Evolutionary conservation across 768 basidiomycete genomes (phyloP).

Genomic region (Crepidotus variabilis): DNA sequence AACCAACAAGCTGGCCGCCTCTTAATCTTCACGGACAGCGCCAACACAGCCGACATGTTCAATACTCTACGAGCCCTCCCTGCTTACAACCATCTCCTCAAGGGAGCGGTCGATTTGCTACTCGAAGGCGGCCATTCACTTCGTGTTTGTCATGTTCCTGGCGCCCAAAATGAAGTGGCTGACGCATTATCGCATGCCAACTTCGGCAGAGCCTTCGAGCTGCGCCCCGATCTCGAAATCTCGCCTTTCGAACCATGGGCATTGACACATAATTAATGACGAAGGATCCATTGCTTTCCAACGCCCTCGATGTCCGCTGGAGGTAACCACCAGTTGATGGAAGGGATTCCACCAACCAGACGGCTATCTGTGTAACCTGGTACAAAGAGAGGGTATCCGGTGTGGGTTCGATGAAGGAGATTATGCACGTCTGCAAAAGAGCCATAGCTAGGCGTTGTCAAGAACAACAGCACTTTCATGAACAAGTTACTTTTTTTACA

Average conservation of each 20-base stretch:
- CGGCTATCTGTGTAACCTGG: slow-evolving; percentile 1
- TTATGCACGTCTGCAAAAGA: slow-evolving; percentile 1
- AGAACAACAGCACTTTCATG: slow-evolving; percentile 1
- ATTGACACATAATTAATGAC: not conserved
- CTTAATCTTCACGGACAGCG: not conserved
- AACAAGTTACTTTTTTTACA: slow-evolving; percentile 31
- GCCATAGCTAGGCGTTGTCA: slow-evolving; percentile 14
- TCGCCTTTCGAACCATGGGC: slow-evolving; percentile 3
- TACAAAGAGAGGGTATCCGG: not conserved
- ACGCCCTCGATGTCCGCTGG: slow-evolving; percentile 14
- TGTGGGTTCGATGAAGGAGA: no score
- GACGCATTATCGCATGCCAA: slow-evolving; percentile 26
- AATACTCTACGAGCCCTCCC: slow-evolving; percentile 15
- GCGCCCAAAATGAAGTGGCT: slow-evolving; percentile 22
- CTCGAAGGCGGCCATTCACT: slow-evolving; percentile 9
- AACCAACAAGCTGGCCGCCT: not conserved
- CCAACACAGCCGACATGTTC: not conserved
- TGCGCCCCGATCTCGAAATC: slow-evolving; percentile 6
- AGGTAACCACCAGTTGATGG: not conserved
- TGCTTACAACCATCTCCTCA: slow-evolving; percentile 21
- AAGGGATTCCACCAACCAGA: not conserved
- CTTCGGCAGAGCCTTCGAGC: not conserved
- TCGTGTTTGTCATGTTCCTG: slow-evolving; percentile 22
- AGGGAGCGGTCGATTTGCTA: slow-evolving; percentile 9
- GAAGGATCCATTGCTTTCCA: not conserved